These are phyloP conservation scores for Gracilaria caudata DNA, from an alignment of 23 red algal species.

Conservation along the genomic window DNA sequence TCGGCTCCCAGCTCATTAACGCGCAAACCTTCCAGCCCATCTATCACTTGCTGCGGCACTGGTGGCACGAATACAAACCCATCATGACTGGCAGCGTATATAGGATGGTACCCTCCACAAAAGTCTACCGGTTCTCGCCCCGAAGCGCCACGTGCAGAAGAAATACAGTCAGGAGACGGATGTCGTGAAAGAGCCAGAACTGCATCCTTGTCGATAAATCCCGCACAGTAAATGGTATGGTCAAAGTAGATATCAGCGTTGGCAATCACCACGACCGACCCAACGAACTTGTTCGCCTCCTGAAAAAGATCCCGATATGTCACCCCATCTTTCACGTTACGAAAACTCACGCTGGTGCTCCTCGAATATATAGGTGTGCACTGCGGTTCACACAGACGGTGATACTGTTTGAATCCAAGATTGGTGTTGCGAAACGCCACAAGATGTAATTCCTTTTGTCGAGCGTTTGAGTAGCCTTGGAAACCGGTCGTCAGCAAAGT, in stretches of 20 bases:
- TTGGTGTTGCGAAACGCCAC: conserved; percentile 13
- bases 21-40: background rate
- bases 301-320: conserved; percentile 11
- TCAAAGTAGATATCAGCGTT: conserved; percentile 69
- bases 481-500: background rate
- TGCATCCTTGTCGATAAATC: background rate
- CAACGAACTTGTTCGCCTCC: conserved; percentile 21
- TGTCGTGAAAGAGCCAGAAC: conserved; percentile 45
- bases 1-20: conserved; percentile 58
- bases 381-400: background rate
- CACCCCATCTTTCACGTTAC: background rate
- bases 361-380: background rate
- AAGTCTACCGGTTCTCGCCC: conserved; percentile 42
- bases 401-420: background rate
- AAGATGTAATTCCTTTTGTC: conserved; percentile 2
- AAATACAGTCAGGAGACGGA: conserved; percentile 47
- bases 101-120: conserved; percentile 44
- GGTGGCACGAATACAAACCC: conserved; percentile 48
- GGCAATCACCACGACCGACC: conserved; percentile 19
- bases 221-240: conserved; percentile 24
- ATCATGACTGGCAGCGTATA: conserved; percentile 25
- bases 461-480: background rate
- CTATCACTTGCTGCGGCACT: conserved; percentile 6
- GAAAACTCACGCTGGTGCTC: background rate
- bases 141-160: conserved; percentile 20